These are phyloP conservation scores for Chaetomium olivaceum DNA, from an alignment of 2,329 filamentous ascomycete genomes.

Conservation along the genomic window DNA sequence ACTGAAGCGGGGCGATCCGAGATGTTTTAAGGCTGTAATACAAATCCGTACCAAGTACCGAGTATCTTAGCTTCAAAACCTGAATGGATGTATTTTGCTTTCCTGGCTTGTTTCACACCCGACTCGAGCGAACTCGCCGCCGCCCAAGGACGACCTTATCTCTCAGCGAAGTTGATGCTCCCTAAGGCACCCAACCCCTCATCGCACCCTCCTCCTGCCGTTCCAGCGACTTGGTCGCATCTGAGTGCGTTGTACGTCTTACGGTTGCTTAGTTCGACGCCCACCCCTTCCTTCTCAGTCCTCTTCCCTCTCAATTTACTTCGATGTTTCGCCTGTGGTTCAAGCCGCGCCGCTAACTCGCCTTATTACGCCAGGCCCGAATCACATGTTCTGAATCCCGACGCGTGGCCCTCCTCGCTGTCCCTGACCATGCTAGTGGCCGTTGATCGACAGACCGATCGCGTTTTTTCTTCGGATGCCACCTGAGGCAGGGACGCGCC, in stretches of 20 bases:
- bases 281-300: background rate
- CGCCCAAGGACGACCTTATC: background rate
- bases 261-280: background rate
- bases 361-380: background rate
- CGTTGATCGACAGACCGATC: constrained; percentile 10
- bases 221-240: background rate
- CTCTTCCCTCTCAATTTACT: background rate
- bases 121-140: background rate
- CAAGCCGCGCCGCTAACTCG: background rate
- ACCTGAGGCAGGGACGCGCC: constrained; percentile 5
- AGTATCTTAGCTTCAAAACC: background rate
- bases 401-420: background rate
- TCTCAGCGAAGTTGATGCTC: background rate
- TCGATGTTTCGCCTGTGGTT: background rate
- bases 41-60: background rate
- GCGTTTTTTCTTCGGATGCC: constrained; percentile 11
- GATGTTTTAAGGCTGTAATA: background rate
- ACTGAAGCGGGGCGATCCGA: background rate
- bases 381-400: background rate
- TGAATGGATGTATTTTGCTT: background rate
- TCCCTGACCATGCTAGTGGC: constrained; percentile 21
- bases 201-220: background rate
- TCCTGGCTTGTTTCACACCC: background rate
- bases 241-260: background rate
- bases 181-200: background rate